Base-by-base conservation (phyloP, 768 basidiomycete genomes). In the Boletus reticuloceps region DNA sequence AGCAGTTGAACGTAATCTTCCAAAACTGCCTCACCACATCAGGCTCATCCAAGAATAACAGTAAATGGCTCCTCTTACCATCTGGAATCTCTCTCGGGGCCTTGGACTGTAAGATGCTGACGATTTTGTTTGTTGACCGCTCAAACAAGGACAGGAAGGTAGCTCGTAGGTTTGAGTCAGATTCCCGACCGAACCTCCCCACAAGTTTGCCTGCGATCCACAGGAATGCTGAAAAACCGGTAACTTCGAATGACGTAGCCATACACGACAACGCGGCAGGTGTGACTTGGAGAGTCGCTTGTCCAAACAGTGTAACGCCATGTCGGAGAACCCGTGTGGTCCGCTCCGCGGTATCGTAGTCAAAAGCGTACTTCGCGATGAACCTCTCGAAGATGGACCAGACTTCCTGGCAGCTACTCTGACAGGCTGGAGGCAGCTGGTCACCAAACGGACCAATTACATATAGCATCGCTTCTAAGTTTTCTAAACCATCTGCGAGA, bases 191-290 rank as follows among this genome's bases (percentile, higher is more conserved):
- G 65, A 89, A 97, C 60, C 83, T 80, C 32, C 78, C 77, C n/a
- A 92, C 79, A 27, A 91, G 71, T 72, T 98, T 98, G 42, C 93
- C 90, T 31, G 85, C 86, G 55, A 98, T 91, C 97, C 97, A 99
- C 20, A 98, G 70, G 72, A 92, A 98, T 59, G 89, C 88, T 12
- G 95, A 81, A 64, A 86, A 84, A 0, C 89, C 90, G 11, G 89
- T 91, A 11, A 76, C 72, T 62, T 92, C 90, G 65, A 98, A 99
- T 8, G 82, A 80, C 9, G 79, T 64, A 2, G 85, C 79, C 89
- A 98, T 89, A 48, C 91, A 81, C 8, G 79, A 78, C 44, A 96
- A 72, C 3, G 94, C 78, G 0, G 85, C 76, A 22, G 91, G 81
- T 10, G 89, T 81, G 47, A 97, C 76, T 5, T 85, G 73, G 43